These are phyloP conservation scores for Lecanicillium sp. DNA, from an alignment of 2,329 filamentous ascomycete species.

Conservation along the genomic window DNA sequence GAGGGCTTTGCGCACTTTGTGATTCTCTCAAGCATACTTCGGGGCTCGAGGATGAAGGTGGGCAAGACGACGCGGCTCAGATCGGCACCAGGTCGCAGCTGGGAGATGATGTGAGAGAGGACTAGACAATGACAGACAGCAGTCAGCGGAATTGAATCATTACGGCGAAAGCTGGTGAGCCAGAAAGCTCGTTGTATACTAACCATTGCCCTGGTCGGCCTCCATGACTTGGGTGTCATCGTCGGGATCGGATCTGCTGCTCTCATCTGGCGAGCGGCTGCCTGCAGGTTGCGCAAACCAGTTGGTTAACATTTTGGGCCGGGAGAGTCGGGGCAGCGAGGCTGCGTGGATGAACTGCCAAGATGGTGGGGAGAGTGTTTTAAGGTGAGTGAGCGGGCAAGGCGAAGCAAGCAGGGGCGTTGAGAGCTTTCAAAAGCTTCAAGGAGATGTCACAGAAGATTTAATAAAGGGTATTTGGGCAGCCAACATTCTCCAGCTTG, in stretches of 20 bases:
- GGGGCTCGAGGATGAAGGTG: conserved; percentile 95
- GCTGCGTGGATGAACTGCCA: conserved; percentile 11
- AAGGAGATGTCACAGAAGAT: no score
- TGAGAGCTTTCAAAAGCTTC: no score
- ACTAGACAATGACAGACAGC: conserved; percentile 44
- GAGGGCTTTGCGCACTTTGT: conserved; percentile 65
- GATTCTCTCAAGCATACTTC: conserved; percentile 96
- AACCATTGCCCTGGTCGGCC: conserved; percentile 90
- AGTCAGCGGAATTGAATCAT: background rate
- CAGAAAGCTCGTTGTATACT: conserved; percentile 20
- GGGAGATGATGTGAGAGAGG: conserved; percentile 93
- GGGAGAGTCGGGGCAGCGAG: conserved; percentile 7
- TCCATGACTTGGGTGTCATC: conserved; percentile 81
- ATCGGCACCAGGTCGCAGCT: conserved; percentile 90
- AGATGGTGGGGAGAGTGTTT: conserved; percentile 1
- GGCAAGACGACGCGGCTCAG: conserved; percentile 89
- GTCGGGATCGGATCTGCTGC: conserved; percentile 33
- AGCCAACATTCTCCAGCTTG: conserved; percentile 2
- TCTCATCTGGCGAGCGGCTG: conserved; percentile 46
- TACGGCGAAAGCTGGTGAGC: background rate
- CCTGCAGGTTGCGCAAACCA: conserved; percentile 34
- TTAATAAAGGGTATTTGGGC: background rate
- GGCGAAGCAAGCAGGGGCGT: background rate
- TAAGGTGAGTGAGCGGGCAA: conserved; percentile 1
- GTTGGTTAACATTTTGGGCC: conserved; percentile 31